These are phyloP conservation scores for Orbilia quercus DNA, from an alignment of 2,329 filamentous ascomycete genomes.

Conservation along the genomic window DNA sequence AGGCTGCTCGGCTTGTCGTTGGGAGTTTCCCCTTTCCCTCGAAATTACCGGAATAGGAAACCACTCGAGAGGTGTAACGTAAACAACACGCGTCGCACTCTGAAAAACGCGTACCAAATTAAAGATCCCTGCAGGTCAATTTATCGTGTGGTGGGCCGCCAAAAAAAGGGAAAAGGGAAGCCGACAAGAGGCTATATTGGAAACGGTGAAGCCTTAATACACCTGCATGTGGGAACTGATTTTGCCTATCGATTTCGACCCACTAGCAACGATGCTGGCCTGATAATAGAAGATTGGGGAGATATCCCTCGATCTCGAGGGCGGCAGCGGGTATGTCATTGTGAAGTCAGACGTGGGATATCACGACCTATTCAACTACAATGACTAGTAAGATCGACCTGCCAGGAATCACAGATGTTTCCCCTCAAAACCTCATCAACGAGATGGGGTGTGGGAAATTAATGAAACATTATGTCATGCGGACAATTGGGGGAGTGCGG, in stretches of 20 bases:
- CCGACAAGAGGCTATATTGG: slow-evolving; percentile 30
- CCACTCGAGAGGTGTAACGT: slow-evolving; percentile 23
- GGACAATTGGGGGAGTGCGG: slow-evolving; percentile 37
- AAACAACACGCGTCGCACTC: slow-evolving; percentile 48
- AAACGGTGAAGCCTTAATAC: slow-evolving; percentile 53
- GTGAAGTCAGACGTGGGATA: slow-evolving; percentile 45
- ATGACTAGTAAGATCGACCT: neutral
- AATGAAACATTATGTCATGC: slow-evolving; percentile 57
- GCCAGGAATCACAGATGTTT: slow-evolving; percentile 1
- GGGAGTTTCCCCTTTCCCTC: slow-evolving; percentile 22
- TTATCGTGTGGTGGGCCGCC: slow-evolving; percentile 21
- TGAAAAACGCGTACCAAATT: slow-evolving; percentile 37
- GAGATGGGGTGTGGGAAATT: slow-evolving; percentile 22
- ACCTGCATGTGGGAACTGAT: slow-evolving; percentile 33
- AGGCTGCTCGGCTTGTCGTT: slow-evolving; percentile 6
- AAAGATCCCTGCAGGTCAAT: slow-evolving; percentile 18
- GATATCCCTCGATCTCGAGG: slow-evolving; percentile 35
- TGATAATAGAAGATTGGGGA: slow-evolving; percentile 27
- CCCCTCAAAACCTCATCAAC: neutral
- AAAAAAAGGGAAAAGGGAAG: neutral
- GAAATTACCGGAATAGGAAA: slow-evolving; percentile 48
- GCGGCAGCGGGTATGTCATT: slow-evolving; percentile 40
- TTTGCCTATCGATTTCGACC: slow-evolving; percentile 26
- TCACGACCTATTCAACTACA: neutral
- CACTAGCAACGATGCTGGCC: slow-evolving; percentile 1